A percentile compares a stretch with the other conserved stretches of the same genome.
These are phyloP conservation scores for Pythium aphanidermatum DNA, from an alignment of 352 stramenopile genomes.

Conservation along the genomic window DNA sequence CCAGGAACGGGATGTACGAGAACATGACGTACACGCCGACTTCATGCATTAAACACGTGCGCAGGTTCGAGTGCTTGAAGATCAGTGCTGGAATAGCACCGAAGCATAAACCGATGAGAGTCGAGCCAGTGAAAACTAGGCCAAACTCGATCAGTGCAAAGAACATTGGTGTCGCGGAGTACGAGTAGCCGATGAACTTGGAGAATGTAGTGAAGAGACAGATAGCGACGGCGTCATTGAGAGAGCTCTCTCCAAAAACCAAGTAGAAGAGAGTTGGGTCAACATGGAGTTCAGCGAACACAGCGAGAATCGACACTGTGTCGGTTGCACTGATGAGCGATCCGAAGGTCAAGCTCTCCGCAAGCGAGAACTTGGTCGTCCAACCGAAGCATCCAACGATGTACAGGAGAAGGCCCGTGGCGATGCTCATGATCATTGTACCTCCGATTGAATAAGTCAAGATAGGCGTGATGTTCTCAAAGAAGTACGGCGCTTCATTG, in stretches of 20 bases:
- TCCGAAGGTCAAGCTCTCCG: conserved; percentile 89
- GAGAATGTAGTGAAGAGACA: conserved; percentile 92
- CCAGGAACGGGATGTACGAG: conserved; percentile 74
- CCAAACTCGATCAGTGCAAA: conserved; percentile 87
- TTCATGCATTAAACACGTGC: conserved; percentile 83
- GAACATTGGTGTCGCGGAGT: conserved; percentile 69
- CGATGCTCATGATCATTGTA: conserved; percentile 87
- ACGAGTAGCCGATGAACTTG: conserved; percentile 88
- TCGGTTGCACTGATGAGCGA: conserved; percentile 92
- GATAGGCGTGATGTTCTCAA: conserved; percentile 89
- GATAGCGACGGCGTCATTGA: conserved; percentile 94
- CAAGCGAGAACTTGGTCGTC: conserved; percentile 75
- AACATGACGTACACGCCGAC: conserved; percentile 87
- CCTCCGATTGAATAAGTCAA: conserved; percentile 87
- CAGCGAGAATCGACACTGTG: conserved; percentile 88
- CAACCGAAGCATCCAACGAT: conserved; percentile 50
- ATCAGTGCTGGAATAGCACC: conserved; percentile 81
- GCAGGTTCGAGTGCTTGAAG: conserved; percentile 90
- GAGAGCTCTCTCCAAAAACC: conserved; percentile 92
- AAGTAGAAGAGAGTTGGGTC: conserved; percentile 93
- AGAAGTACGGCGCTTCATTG: conserved; percentile 91
- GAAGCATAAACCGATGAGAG: conserved; percentile 81
- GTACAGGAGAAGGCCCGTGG: conserved; percentile 77
- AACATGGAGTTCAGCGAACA: conserved; percentile 88
- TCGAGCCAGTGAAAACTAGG: conserved; percentile 85